Evolutionary conservation across 108 stramenopile species (phyloP).

Genomic region (Fistulifera pelliculosa): DNA sequence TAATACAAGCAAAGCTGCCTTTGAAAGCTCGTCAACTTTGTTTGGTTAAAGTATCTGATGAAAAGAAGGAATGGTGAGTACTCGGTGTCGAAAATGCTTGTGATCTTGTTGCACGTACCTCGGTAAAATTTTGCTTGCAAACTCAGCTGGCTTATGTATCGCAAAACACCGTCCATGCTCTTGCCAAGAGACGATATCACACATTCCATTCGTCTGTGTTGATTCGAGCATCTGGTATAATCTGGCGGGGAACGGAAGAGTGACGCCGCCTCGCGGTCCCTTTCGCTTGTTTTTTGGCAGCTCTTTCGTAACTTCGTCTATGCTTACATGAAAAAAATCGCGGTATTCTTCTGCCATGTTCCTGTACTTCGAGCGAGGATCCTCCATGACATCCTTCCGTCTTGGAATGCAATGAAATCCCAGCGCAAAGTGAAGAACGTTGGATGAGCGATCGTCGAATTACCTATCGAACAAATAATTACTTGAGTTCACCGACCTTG

Average conservation of each 20-base stretch:
- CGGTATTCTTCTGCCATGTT: too few species aligned
- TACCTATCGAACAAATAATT: too few species aligned
- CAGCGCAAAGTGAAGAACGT: too few species aligned
- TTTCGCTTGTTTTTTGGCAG: too few species aligned
- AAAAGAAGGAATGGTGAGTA: not conserved
- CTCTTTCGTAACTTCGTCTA: too few species aligned
- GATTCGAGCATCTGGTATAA: constrained; percentile 58
- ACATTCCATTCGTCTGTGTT: constrained; percentile 38
- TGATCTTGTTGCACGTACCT: constrained; percentile 11
- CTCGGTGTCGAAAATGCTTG: not conserved
- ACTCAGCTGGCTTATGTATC: constrained; percentile 79
- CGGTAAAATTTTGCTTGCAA: constrained; percentile 66
- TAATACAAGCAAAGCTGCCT: constrained; percentile 29
- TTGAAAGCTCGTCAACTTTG: constrained; percentile 76
- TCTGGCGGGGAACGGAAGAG: constrained; percentile 46
- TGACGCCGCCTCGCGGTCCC: too few species aligned
- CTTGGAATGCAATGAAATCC: too few species aligned
- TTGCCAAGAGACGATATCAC: constrained; percentile 74
- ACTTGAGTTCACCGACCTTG: too few species aligned
- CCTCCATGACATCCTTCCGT: too few species aligned
- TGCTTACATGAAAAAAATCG: too few species aligned
- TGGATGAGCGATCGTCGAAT: too few species aligned
- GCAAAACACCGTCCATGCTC: constrained; percentile 82
- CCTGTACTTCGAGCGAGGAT: too few species aligned
- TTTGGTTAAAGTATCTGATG: constrained; percentile 18